Evolutionary conservation across 768 basidiomycete species (phyloP).

Genomic region (Omphalotus guepiniiformis): DNA sequence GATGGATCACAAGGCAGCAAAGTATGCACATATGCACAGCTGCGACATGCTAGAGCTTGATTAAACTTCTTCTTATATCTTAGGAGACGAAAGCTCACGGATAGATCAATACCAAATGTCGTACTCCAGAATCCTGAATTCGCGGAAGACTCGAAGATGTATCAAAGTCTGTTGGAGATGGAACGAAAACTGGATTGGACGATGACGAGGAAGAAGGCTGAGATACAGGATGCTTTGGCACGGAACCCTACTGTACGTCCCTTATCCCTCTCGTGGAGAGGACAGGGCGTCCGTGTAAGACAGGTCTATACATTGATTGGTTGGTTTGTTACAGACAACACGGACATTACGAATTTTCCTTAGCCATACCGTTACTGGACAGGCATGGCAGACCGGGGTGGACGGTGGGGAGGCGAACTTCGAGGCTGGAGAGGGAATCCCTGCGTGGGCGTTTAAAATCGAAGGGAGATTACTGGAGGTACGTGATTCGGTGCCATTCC

Average conservation of each 20-base stretch:
- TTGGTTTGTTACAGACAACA: slow-evolving; percentile 77
- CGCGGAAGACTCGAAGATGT: slow-evolving; percentile 80
- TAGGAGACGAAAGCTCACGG: slow-evolving; percentile 76
- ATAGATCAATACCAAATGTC: slow-evolving; percentile 74
- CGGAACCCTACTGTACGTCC: slow-evolving; percentile 61
- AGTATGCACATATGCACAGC: no score
- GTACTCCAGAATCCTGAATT: slow-evolving; percentile 72
- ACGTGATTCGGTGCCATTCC: slow-evolving; percentile 17
- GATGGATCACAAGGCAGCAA: no score
- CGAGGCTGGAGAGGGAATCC: slow-evolving; percentile 85
- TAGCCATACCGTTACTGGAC: slow-evolving; percentile 82
- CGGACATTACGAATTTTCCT: slow-evolving; percentile 83
- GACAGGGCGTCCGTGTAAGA: not conserved
- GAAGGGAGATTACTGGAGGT: slow-evolving; percentile 87
- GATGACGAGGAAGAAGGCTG: slow-evolving; percentile 82
- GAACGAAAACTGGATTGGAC: slow-evolving; percentile 95
- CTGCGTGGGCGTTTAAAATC: slow-evolving; percentile 83
- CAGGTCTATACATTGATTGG: no score
- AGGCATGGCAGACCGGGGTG: slow-evolving; percentile 74
- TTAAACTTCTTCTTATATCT: no score
- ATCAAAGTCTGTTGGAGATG: slow-evolving; percentile 81
- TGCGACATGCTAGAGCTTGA: no score
- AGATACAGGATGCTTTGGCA: slow-evolving; percentile 85
- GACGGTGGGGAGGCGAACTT: slow-evolving; percentile 45
- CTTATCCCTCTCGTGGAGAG: not conserved